Conservation (phyloP, 352 stramenopile genomes). For the Phytopythium delawarense region DNA sequence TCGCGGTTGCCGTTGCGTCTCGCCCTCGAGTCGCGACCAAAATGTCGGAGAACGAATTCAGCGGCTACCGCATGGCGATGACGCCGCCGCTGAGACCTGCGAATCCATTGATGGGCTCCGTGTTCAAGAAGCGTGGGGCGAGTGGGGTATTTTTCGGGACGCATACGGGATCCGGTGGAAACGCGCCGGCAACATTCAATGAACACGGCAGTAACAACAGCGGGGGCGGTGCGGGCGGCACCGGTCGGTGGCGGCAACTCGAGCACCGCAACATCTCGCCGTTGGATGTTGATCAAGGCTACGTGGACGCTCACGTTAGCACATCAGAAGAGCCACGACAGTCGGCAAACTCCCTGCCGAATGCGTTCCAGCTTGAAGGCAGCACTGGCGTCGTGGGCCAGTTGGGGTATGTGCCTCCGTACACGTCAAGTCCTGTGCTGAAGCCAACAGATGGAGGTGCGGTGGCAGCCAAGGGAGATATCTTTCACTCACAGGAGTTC, state of each 20-base stretch:
- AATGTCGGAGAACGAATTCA: conserved; percentile 39
- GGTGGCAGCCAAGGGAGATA: conserved; percentile 46
- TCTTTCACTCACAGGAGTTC: conserved; percentile 73
- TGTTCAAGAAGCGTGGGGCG: conserved; percentile 36
- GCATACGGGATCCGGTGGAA: conserved; percentile 33
- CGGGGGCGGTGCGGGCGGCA: conserved; percentile 6
- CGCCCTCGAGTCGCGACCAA: conserved; percentile 22
- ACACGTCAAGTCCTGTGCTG: conserved; percentile 55
- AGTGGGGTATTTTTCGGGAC: conserved; percentile 23
- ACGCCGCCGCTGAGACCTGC: conserved; percentile 44
- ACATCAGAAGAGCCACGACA: conserved; percentile 32
- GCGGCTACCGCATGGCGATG: conserved; percentile 29
- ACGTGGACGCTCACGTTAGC: conserved; percentile 29
- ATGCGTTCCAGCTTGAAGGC: conserved; percentile 48
- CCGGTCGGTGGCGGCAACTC: conserved; percentile 33
- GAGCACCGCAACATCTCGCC: conserved; percentile 38
- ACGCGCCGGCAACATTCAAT: conserved; percentile 5
- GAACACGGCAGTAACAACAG: conserved; percentile 27
- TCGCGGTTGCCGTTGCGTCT: conserved; percentile 28
- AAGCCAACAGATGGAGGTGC: conserved; percentile 27
- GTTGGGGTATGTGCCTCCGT: conserved; percentile 18
- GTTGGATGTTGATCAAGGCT: conserved; percentile 33
- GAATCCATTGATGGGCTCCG: conserved; percentile 29
- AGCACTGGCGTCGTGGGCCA: conserved; percentile 13
- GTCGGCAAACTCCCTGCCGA: conserved; percentile 58